Evolutionary conservation across 2,329 filamentous ascomycete species (phyloP).

Genomic region (Capronia epimyces): DNA sequence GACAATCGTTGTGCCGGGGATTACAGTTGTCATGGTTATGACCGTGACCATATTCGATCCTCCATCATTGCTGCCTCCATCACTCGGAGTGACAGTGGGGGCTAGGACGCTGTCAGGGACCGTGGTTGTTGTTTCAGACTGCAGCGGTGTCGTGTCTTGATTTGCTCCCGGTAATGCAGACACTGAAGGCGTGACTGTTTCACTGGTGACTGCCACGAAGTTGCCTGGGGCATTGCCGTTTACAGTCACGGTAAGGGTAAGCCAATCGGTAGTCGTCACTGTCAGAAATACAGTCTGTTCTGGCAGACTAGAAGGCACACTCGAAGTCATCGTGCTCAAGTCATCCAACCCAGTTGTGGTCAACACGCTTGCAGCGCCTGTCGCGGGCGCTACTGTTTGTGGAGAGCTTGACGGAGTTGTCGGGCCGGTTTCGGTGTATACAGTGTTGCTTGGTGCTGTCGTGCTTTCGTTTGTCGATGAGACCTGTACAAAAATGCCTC

Average conservation of each 20-base stretch:
- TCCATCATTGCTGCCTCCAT: not conserved
- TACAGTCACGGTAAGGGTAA: constrained; percentile 16
- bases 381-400: not conserved
- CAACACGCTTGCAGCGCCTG: not conserved
- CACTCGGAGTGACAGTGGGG: not conserved
- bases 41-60: not conserved
- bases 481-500: not conserved
- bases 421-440: not conserved
- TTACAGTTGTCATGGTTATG: constrained; percentile 1
- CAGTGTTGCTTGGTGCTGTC: not conserved
- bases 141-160: not conserved
- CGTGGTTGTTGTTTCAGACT: not conserved
- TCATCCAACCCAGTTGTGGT: not conserved
- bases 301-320: not conserved
- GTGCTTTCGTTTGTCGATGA: not conserved
- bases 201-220: not conserved
- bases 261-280: constrained; percentile 13
- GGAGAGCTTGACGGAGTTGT: not conserved
- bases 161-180: not conserved
- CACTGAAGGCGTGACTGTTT: not conserved
- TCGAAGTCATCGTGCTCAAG: not conserved
- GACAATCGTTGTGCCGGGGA: not conserved
- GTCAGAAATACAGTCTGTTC: not conserved
- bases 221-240: not conserved
- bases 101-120: not conserved